These are phyloP conservation scores for Fusarium devonianum DNA, from an alignment of 2,329 filamentous ascomycete genomes.

Conservation along the genomic window DNA sequence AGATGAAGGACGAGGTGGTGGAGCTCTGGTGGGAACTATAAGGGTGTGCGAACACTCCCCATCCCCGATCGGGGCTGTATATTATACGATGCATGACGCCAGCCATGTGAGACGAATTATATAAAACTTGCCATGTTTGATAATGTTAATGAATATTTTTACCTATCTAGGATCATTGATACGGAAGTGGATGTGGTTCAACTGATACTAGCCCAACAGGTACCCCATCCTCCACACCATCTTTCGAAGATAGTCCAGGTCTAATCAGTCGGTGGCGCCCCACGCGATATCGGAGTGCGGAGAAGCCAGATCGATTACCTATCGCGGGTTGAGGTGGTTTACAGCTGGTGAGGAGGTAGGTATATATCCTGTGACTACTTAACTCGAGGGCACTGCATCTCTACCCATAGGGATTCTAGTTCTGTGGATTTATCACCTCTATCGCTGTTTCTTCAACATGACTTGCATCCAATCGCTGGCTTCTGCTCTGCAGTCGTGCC, in stretches of 20 bases:
- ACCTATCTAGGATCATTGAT: conserved; percentile 19
- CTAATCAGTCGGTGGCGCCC: conserved; percentile 9
- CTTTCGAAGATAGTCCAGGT: conserved; percentile 5
- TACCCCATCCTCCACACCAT: conserved; percentile 8
- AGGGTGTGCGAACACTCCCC: conserved; percentile 10
- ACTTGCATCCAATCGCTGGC: not conserved
- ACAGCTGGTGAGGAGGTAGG: no score
- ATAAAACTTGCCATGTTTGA: conserved; percentile 26
- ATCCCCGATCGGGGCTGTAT: conserved; percentile 19
- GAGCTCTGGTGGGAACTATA: conserved; percentile 56
- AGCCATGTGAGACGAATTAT: conserved; percentile 26
- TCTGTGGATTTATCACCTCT: no score
- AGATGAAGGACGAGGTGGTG: conserved; percentile 53
- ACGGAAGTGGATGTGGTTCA: conserved; percentile 13
- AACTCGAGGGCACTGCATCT: no score
- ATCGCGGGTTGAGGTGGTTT: not conserved
- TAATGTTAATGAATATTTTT: conserved; percentile 40
- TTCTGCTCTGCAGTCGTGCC: conserved; percentile 3
- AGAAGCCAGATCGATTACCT: conserved; percentile 13
- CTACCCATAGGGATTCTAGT: no score
- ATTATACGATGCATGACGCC: conserved; percentile 39
- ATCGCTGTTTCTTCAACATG: conserved; percentile 7
- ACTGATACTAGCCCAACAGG: conserved; percentile 10
- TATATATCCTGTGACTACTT: no score
- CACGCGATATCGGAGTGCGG: conserved; percentile 31